These are phyloP conservation scores for Amanita jacksonii DNA, from an alignment of 768 basidiomycete species.

Conservation along the genomic window DNA sequence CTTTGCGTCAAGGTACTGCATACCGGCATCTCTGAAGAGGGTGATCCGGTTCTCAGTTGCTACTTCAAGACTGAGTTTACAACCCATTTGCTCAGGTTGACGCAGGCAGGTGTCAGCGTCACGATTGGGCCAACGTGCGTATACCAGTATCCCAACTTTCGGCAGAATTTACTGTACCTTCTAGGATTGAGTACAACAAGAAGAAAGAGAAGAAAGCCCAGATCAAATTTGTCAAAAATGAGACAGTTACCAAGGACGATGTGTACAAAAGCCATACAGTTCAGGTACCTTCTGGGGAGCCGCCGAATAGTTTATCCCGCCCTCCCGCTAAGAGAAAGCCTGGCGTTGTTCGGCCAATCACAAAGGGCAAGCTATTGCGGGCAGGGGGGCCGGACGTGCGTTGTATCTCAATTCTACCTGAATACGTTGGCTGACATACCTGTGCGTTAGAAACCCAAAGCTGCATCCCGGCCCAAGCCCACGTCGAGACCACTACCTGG, in stretches of 20 bases:
- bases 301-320: slow-evolving; percentile 69
- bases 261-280: slow-evolving; percentile 91
- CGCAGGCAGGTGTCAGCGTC: slow-evolving; percentile 66
- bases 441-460: slow-evolving; percentile 40
- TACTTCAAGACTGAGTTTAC: slow-evolving; percentile 94
- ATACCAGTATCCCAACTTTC: neutral
- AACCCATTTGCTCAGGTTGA: slow-evolving; percentile 71
- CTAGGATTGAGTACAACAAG: slow-evolving; percentile 81
- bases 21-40: slow-evolving; percentile 75
- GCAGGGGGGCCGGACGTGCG: slow-evolving; percentile 61
- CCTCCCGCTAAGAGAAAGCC: slow-evolving; percentile 85
- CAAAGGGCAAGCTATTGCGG: slow-evolving; percentile 71
- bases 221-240: slow-evolving; percentile 87
- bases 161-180: neutral
- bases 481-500: slow-evolving; percentile 57
- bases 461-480: slow-evolving; percentile 45
- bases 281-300: slow-evolving; percentile 81
- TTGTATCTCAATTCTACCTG: neutral
- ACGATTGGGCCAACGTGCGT: slow-evolving; percentile 71
- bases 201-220: slow-evolving; percentile 93
- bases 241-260: slow-evolving; percentile 69
- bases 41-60: slow-evolving; percentile 86
- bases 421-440: slow-evolving; percentile 5
- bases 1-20: slow-evolving; percentile 75
- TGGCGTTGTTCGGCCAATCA: slow-evolving; percentile 77